Percentiles rank a stretch among this genome's conserved stretches.
Conservation (phyloP, 164 flowering plant species). For the Warburgia ugandensis region DNA sequence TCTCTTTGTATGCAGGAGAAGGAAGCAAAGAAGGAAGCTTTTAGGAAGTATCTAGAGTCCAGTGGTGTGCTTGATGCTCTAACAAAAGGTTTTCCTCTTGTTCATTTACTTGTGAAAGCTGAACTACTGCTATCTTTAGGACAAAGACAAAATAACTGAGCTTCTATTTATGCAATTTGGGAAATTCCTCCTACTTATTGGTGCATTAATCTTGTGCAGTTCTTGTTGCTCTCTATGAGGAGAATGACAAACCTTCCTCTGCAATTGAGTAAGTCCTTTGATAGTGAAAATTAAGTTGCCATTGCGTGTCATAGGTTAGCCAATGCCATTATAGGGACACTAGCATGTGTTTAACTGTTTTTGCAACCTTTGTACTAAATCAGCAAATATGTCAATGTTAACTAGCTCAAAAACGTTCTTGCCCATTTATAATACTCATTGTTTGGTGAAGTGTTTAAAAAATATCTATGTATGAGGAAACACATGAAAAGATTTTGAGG, state of each 20-base stretch:
- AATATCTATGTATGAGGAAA: too few species aligned
- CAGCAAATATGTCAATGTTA: too few species aligned
- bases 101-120: background rate
- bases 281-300: background rate
- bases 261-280: conserved; percentile 73
- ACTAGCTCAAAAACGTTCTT: too few species aligned
- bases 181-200: background rate
- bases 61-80: conserved; percentile 93
- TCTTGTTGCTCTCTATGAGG: conserved; percentile 90
- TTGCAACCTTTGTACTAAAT: too few species aligned
- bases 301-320: too few species aligned
- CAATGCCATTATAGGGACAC: too few species aligned
- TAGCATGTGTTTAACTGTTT: too few species aligned
- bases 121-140: too few species aligned
- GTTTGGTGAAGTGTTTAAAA: too few species aligned
- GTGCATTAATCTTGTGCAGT: conserved; percentile 31
- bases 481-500: too few species aligned
- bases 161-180: conserved; percentile 5
- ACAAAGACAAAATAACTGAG: too few species aligned
- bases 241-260: conserved; percentile 83
- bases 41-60: conserved; percentile 89
- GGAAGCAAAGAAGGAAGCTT: conserved; percentile 95
- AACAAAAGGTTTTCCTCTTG: conserved; percentile 58
- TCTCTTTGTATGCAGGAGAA: conserved; percentile 46
- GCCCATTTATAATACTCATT: too few species aligned